A percentile compares a stretch with the other conserved stretches of the same genome.
Conservation (phyloP, 495 filamentous ascomycete species). For the Penicillium pulvis region DNA sequence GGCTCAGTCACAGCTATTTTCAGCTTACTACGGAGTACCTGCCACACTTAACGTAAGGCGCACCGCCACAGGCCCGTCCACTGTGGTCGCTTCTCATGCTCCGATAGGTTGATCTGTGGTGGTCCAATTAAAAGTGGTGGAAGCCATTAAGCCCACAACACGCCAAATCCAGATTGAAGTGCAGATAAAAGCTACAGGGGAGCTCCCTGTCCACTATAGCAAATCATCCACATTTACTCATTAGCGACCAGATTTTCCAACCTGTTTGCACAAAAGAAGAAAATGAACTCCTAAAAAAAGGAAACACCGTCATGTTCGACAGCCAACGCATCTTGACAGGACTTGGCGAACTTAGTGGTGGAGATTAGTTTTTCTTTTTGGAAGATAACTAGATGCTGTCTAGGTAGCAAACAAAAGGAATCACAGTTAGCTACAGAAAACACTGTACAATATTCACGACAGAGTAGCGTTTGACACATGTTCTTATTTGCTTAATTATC, state of each 20-base stretch:
- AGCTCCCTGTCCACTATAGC: conserved; percentile 10
- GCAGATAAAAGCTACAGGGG: conserved; percentile 20
- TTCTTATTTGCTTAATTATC: neutral
- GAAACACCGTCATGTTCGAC: neutral
- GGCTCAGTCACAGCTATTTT: conserved; percentile 8
- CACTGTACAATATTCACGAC: neutral
- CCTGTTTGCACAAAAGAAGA: conserved; percentile 2
- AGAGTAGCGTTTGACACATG: neutral
- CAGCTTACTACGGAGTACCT: neutral
- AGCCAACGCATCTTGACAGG: conserved; percentile 1
- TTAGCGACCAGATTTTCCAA: neutral
- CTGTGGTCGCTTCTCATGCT: neutral
- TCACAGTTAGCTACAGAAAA: neutral
- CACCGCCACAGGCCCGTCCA: conserved; percentile 5
- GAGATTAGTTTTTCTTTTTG: neutral
- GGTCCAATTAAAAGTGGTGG: neutral
- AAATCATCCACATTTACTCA: neutral
- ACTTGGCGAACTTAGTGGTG: neutral
- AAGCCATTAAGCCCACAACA: neutral
- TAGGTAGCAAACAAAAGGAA: conserved; percentile 6
- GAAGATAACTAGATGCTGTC: neutral
- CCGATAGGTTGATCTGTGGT: neutral
- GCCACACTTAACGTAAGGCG: neutral
- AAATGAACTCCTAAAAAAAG: neutral
- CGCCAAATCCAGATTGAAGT: conserved; percentile 3